Evolutionary conservation across 805 yeast genomes (phyloP), one percentile per base, ranked within the genome.

Genomic region (Saccharomycopsis synnaedendra): DNA sequence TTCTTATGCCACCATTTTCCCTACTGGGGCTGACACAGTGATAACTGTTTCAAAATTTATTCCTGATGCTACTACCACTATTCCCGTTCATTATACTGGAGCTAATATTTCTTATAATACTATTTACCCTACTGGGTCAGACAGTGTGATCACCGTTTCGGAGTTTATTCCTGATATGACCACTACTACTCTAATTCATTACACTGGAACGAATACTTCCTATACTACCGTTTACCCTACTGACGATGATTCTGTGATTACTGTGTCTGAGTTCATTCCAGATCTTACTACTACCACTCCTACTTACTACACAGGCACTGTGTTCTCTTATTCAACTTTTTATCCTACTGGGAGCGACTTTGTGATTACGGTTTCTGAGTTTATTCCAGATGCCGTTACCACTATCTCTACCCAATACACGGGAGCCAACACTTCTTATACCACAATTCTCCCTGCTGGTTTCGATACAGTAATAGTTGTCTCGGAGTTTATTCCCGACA

Each of bases 341-440:
- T 34, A 10, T 34, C 11, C 37, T 34, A n/a, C n/a, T n/a, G 37
- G n/a, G n/a, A 34, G n/a, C 10, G 36, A 42, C 29, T 39, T 39
- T 28, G 38, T 39, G 11, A 31, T 43, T 29, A 45, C 47, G n/a
- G 47, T 45, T 5, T 39, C 34, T 9, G 47, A 45, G 34, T 39
- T 33, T 39, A 33, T 31, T 27, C 47, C 47, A 19, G 30, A 39
- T 27, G 30, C 27, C 11, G 32, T 38, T 5, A 33, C 42, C 27
- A 39, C 39, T n/a, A 8, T 28, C 5, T 39, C 47, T 28, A 11
- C 35, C 33, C 27, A 33, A 29, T 33, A 45, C n/a, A 27, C 34
- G 34, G 43, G 42, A n/a, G 30, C 43, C 3, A 41, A 29, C 28
- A 45, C 47, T 28, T 45, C 43, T 5, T 41, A 30, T n/a, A 8